These are phyloP conservation scores for Pestalotiopsis fici DNA, from an alignment of 2,329 filamentous ascomycete species.

Conservation along the genomic window DNA sequence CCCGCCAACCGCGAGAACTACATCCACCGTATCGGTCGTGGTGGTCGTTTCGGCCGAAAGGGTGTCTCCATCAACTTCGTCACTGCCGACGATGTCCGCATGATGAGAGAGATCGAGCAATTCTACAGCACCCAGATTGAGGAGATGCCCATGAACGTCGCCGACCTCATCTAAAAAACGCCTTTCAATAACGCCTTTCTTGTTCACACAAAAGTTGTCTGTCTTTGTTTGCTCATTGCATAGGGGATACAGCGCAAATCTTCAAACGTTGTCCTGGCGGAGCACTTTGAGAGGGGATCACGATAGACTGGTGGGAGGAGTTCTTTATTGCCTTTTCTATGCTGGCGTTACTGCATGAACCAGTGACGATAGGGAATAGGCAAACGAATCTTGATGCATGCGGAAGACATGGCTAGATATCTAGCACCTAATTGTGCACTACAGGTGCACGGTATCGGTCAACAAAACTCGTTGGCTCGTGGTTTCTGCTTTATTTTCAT, in stretches of 20 bases:
- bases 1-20: constrained; percentile 99
- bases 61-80: constrained; percentile 99
- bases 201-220: constrained; percentile 18
- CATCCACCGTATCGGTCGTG: constrained; percentile 99
- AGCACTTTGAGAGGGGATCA: constrained; percentile 22
- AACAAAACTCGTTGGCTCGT: constrained; percentile 26
- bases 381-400: constrained; percentile 31
- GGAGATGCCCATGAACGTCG: constrained; percentile 98
- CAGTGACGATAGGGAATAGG: constrained; percentile 18
- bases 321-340: constrained; percentile 16
- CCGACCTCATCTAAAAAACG: constrained; percentile 67
- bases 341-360: constrained; percentile 15
- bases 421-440: constrained; percentile 28
- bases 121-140: constrained; percentile 99
- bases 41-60: constrained; percentile 99
- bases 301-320: constrained; percentile 24
- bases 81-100: constrained; percentile 96
- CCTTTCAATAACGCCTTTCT: neutral
- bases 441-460: constrained; percentile 26
- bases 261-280: constrained; percentile 20
- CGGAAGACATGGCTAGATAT: constrained; percentile 30
- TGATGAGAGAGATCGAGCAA: constrained; percentile 99
- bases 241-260: constrained; percentile 20
- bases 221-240: constrained; percentile 22
- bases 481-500: constrained; percentile 25